Evolutionary conservation across 2,329 filamentous ascomycete species (phyloP).

Genomic region (Colletotrichum lini): DNA sequence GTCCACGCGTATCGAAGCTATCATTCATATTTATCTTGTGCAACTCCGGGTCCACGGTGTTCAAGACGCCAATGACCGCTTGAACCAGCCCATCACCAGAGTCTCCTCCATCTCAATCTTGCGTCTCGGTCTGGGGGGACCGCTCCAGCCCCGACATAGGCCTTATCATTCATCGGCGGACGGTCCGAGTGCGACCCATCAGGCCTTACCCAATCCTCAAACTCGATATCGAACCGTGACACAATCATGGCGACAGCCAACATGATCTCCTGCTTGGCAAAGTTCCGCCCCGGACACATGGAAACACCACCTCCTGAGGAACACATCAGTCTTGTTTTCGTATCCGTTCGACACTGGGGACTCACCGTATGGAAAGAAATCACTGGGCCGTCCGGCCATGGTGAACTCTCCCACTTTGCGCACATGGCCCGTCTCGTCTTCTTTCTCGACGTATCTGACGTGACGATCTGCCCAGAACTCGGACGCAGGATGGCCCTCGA

Average conservation of each 20-base stretch:
- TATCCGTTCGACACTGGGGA: background rate
- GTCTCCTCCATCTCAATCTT: slow-evolving; percentile 11
- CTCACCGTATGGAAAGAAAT: slow-evolving; percentile 30
- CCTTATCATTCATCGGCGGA: slow-evolving; percentile 3
- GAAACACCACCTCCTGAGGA: slow-evolving; percentile 49
- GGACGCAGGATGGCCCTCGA: slow-evolving; percentile 20
- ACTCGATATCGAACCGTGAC: slow-evolving; percentile 50
- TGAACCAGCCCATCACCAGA: background rate
- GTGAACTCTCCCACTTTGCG: slow-evolving; percentile 12
- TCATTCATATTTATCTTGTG: too few species aligned
- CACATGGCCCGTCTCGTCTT: background rate
- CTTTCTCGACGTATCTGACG: slow-evolving; percentile 14
- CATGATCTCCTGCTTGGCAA: slow-evolving; percentile 58
- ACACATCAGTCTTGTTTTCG: background rate
- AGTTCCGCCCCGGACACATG: slow-evolving; percentile 56
- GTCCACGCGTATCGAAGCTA: too few species aligned
- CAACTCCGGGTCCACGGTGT: too few species aligned
- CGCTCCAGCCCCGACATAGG: slow-evolving; percentile 20
- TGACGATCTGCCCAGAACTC: slow-evolving; percentile 43
- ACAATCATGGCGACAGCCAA: slow-evolving; percentile 50
- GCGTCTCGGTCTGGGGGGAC: slow-evolving; percentile 34
- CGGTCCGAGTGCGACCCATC: slow-evolving; percentile 17
- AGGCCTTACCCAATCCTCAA: slow-evolving; percentile 37
- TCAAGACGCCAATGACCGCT: slow-evolving; percentile 44
- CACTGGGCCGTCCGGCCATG: slow-evolving; percentile 10